These are phyloP conservation scores for Erythrobasidium yunnanense DNA, from an alignment of 768 basidiomycete genomes.

Conservation along the genomic window DNA sequence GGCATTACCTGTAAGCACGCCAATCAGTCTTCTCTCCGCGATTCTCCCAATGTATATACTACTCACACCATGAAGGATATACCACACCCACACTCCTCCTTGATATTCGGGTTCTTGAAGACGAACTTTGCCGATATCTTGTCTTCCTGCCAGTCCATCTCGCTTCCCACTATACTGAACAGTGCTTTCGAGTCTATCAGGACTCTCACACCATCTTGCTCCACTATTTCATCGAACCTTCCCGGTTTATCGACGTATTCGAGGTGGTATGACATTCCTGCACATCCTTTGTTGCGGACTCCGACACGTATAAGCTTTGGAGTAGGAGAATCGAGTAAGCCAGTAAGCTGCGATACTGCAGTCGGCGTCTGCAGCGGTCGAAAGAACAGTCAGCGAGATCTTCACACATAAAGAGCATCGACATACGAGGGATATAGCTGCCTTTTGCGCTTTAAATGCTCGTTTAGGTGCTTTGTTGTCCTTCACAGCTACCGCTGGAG, in stretches of 20 bases:
- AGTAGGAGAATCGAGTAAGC: constrained; percentile 57
- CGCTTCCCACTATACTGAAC: constrained; percentile 94
- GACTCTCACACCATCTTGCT: constrained; percentile 87
- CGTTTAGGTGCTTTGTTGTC: background rate
- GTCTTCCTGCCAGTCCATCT: constrained; percentile 98
- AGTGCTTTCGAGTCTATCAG: constrained; percentile 81
- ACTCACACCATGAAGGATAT: background rate
- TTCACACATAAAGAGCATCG: background rate
- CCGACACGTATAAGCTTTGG: constrained; percentile 90
- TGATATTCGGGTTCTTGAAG: constrained; percentile 63
- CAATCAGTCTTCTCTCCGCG: no score
- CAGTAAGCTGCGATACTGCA: constrained; percentile 61
- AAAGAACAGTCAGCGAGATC: background rate
- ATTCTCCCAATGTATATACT: background rate
- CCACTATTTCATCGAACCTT: constrained; percentile 90
- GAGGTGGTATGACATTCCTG: constrained; percentile 75
- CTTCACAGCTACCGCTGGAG: background rate
- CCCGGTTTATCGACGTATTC: constrained; percentile 85
- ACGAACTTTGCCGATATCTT: constrained; percentile 57
- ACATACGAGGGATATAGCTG: constrained; percentile 43
- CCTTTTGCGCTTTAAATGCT: constrained; percentile 40
- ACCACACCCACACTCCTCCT: constrained; percentile 66
- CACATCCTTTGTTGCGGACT: constrained; percentile 95
- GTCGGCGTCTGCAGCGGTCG: constrained; percentile 54
- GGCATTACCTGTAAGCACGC: no score